Conservation (phyloP, 257 asterid species). For the Nicotiana paniculata region DNA sequence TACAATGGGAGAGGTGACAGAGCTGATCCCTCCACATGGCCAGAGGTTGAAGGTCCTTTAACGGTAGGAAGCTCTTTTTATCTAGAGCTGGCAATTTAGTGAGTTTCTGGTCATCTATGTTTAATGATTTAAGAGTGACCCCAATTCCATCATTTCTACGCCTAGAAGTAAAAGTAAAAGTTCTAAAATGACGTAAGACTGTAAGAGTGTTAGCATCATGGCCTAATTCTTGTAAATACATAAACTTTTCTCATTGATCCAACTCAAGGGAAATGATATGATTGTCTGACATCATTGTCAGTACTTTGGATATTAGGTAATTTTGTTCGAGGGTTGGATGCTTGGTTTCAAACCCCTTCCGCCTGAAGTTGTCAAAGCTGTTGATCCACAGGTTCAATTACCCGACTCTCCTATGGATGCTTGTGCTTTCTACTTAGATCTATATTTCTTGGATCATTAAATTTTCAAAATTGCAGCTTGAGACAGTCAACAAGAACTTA, state of each 20-base stretch:
- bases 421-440: background rate
- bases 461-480: constrained; percentile 52
- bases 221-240: background rate
- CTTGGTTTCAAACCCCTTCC: constrained; percentile 95
- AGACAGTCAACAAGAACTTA: constrained; percentile 66
- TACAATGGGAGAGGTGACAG: constrained; percentile 90
- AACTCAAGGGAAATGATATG: background rate
- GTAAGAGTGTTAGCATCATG: background rate
- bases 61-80: constrained; percentile 41
- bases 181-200: background rate
- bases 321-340: constrained; percentile 99
- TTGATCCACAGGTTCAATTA: constrained; percentile 78
- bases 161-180: background rate
- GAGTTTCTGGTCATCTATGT: background rate
- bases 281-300: background rate
- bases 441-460: constrained; percentile 7
- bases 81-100: background rate
- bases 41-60: constrained; percentile 93
- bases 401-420: background rate
- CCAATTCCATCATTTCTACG: background rate
- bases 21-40: constrained; percentile 90
- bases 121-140: constrained; percentile 4
- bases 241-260: background rate
- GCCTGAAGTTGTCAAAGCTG: constrained; percentile 58
- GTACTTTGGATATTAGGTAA: constrained; percentile 44